Percentiles rank a stretch among this genome's conserved stretches.
These are phyloP conservation scores for Raffaelea deltoideospora DNA, from an alignment of 2,329 filamentous ascomycete species.

Conservation along the genomic window DNA sequence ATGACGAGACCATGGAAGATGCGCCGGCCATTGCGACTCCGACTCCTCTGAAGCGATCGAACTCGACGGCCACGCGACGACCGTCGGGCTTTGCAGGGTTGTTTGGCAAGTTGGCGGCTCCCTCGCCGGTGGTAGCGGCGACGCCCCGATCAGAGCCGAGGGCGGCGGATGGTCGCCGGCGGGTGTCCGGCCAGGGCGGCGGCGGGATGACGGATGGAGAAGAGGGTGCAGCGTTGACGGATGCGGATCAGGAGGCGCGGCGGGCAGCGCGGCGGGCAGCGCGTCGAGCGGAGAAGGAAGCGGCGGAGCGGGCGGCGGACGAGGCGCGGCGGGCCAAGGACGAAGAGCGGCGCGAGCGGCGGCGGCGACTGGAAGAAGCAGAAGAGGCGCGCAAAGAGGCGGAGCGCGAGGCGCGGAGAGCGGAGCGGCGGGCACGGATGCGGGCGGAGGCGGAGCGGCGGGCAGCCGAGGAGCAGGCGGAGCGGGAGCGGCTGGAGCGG, in stretches of 20 bases:
- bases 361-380: conserved; percentile 40
- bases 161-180: no score
- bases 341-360: conserved; percentile 38
- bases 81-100: conserved; percentile 42
- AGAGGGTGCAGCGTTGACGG: conserved; percentile 18
- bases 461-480: conserved; percentile 18
- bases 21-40: conserved; percentile 29
- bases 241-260: conserved; percentile 39
- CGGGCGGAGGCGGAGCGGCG: conserved; percentile 17
- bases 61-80: conserved; percentile 46
- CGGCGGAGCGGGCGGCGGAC: conserved; percentile 34
- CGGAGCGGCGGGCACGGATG: conserved; percentile 1
- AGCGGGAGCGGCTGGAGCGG: conserved; percentile 12
- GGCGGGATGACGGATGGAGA: conserved; percentile 37
- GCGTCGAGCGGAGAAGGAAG: conserved; percentile 35
- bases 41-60: conserved; percentile 41
- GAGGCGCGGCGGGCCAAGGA: conserved; percentile 43
- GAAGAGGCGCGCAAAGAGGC: conserved; percentile 34
- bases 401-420: conserved; percentile 41
- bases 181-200: conserved; percentile 27
- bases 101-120: conserved; percentile 39
- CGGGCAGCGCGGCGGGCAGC: conserved; percentile 48
- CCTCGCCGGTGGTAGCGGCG: conserved; percentile 15
- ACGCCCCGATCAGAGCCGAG: conserved; percentile 11
- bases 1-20: conserved; percentile 46